These are phyloP conservation scores for Suillus cothurnatus DNA, from an alignment of 768 basidiomycete genomes.

Conservation along the genomic window DNA sequence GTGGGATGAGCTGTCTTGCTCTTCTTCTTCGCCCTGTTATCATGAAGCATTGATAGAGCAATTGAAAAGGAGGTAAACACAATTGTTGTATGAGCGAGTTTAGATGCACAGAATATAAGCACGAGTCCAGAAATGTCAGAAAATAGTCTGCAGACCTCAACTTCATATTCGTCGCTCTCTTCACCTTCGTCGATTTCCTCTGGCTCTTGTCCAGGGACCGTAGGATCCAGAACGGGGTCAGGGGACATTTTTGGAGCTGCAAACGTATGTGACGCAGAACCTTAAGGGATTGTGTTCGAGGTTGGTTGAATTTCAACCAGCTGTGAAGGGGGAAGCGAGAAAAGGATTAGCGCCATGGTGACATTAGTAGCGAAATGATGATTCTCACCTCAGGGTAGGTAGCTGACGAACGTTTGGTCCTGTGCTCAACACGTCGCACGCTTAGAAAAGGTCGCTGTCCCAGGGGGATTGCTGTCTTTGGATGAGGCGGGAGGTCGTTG, in stretches of 20 bases:
- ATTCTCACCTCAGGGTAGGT: slow-evolving; percentile 1
- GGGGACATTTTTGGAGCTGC: slow-evolving; percentile 20
- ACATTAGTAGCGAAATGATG: slow-evolving; percentile 10
- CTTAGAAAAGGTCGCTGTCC: slow-evolving; percentile 6
- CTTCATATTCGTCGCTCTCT: slow-evolving; percentile 31
- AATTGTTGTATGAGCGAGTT: not conserved
- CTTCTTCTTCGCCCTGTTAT: slow-evolving; percentile 23
- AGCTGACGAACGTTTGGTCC: slow-evolving; percentile 12
- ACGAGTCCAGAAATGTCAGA: slow-evolving; percentile 1
- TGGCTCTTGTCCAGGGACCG: slow-evolving; percentile 5
- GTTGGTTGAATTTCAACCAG: slow-evolving; percentile 9
- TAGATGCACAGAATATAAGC: not conserved
- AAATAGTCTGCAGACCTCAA: slow-evolving; percentile 20
- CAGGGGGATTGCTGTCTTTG: slow-evolving; percentile 9
- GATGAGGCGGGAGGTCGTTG: slow-evolving; percentile 4
- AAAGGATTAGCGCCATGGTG: slow-evolving; percentile 16
- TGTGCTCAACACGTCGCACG: slow-evolving; percentile 12
- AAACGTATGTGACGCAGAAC: slow-evolving; percentile 3
- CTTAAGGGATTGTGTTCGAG: slow-evolving; percentile 11
- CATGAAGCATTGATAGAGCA: not conserved
- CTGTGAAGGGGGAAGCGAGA: slow-evolving; percentile 12
- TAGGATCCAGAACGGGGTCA: slow-evolving; percentile 21
- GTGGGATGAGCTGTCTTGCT: not conserved
- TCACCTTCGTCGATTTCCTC: slow-evolving; percentile 23
- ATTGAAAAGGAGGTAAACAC: not conserved